Evolutionary conservation across 805 yeast genomes (phyloP).

Genomic region (Cyberlindnera nakhonratchasimensis): DNA sequence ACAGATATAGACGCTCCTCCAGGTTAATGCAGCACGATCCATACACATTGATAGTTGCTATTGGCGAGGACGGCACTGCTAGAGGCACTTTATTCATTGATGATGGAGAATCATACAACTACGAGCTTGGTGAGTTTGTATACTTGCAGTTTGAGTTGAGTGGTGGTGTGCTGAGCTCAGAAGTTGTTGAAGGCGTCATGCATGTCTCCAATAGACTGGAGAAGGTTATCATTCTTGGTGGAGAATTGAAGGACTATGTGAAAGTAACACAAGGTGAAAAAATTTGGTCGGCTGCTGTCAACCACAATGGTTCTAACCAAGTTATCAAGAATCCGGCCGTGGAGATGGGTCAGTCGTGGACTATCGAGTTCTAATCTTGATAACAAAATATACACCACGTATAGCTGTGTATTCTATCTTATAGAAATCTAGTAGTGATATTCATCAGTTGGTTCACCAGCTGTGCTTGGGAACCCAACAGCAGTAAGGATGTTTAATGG

Average conservation of each 20-base stretch:
- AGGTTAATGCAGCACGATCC: slow-evolving; percentile 77
- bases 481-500: slow-evolving; percentile 49
- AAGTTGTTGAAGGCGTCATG: slow-evolving; percentile 27
- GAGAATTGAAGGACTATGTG: slow-evolving; percentile 14
- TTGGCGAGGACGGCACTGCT: slow-evolving; percentile 47
- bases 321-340: slow-evolving; percentile 50
- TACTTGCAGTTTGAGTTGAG: slow-evolving; percentile 39
- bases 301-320: slow-evolving; percentile 20
- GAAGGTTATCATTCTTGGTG: slow-evolving; percentile 49
- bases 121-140: slow-evolving; percentile 47
- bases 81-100: slow-evolving; percentile 67
- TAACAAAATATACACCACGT: neutral
- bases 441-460: slow-evolving; percentile 55
- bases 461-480: slow-evolving; percentile 64
- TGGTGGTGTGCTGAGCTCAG: slow-evolving; percentile 32
- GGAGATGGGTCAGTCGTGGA: slow-evolving; percentile 47
- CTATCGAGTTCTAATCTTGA: slow-evolving; percentile 30
- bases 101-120: slow-evolving; percentile 75
- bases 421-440: slow-evolving; percentile 58
- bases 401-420: too few species aligned
- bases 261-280: slow-evolving; percentile 37
- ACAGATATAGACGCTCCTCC: slow-evolving; percentile 76
- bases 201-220: slow-evolving; percentile 41
- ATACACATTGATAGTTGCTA: slow-evolving; percentile 66
- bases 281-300: slow-evolving; percentile 35